A percentile compares a stretch with the other conserved stretches of the same genome.
Evolutionary conservation across 208 protist species (phyloP).

Genomic region (Leishmania turanica): DNA sequence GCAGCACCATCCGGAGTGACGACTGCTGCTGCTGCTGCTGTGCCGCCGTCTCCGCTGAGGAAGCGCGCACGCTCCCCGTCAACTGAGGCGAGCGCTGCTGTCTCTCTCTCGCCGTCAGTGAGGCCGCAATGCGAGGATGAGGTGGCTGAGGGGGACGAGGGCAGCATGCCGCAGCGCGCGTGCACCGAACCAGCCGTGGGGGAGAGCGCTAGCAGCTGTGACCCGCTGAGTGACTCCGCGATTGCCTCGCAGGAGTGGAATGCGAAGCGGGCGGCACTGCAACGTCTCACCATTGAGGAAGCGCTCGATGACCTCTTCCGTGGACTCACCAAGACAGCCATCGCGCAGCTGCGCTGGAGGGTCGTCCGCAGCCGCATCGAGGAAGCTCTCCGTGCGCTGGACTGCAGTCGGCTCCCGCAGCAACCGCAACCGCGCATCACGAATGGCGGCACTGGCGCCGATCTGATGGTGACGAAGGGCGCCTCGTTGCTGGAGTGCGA

Average conservation of each 20-base stretch:
- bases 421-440: background rate
- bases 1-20: background rate
- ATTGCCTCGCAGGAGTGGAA: background rate
- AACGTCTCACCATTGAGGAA: slow-evolving; percentile 26
- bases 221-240: background rate
- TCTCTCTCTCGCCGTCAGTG: slow-evolving; percentile 21
- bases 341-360: slow-evolving; percentile 65
- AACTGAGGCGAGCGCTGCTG: background rate
- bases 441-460: background rate
- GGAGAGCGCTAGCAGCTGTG: background rate
- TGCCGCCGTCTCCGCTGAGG: background rate
- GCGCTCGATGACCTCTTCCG: slow-evolving; percentile 40
- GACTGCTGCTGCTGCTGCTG: background rate
- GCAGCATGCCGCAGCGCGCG: slow-evolving; percentile 1
- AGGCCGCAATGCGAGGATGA: background rate
- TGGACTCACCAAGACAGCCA: slow-evolving; percentile 46
- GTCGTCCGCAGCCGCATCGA: slow-evolving; percentile 40
- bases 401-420: background rate
- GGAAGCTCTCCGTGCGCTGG: slow-evolving; percentile 24
- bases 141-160: background rate
- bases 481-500: background rate
- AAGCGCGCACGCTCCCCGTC: slow-evolving; percentile 21
- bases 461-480: background rate
- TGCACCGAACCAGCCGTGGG: slow-evolving; percentile 20
- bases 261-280: slow-evolving; percentile 8